phyloP scores from a whole-genome alignment of 306 rosid genomes.

The Cucurbita pepo region DNA sequence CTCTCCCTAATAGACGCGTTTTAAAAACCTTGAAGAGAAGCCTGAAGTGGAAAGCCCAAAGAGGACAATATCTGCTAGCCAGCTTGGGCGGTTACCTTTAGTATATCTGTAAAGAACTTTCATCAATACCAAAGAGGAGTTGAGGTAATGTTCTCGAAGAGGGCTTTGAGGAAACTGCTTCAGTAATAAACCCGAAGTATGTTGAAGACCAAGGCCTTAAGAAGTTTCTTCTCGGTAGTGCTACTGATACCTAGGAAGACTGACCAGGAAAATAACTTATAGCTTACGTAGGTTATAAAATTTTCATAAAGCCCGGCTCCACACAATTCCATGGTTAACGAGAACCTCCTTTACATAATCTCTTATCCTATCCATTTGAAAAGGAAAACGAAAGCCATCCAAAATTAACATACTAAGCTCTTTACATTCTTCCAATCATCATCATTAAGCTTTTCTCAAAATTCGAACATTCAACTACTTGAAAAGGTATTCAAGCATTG shows the following conservation, averaged over 20 bases:
- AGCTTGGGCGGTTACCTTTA: not conserved
- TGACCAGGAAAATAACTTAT: not conserved
- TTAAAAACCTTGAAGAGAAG: no score
- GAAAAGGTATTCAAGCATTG: not conserved
- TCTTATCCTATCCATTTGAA: not conserved
- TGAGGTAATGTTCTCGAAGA: not conserved
- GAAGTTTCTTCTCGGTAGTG: not conserved
- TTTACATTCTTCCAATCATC: not conserved
- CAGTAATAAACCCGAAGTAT: not conserved
- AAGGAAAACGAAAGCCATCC: not conserved
- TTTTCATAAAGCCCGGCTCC: not conserved
- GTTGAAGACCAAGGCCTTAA: not conserved
- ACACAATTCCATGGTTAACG: not conserved
- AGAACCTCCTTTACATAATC: not conserved
- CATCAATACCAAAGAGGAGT: not conserved
- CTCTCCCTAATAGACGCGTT: no score
- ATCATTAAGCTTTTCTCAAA: not conserved
- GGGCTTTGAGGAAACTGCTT: not conserved
- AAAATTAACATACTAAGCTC: not conserved
- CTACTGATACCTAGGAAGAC: not conserved
- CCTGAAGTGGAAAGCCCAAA: no score
- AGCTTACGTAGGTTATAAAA: not conserved
- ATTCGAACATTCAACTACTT: not conserved
- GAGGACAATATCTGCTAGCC: no score
- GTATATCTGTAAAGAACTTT: not conserved